Base-by-base conservation (phyloP, 75 land plant genomes). In the Chamaecyparis obtusa region DNA sequence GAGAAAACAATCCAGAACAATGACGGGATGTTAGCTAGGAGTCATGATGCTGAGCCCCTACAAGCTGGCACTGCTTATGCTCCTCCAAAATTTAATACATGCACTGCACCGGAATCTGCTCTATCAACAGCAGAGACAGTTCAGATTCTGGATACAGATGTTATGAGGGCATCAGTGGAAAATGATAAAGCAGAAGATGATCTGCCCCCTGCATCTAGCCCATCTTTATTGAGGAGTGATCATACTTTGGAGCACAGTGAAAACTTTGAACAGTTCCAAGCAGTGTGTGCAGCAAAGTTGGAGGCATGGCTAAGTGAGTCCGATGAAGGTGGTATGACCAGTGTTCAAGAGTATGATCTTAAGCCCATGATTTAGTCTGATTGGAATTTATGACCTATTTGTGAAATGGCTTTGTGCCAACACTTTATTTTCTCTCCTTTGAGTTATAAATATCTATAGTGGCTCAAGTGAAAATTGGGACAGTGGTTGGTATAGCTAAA, bases 251-350 rank as follows among this genome's bases (percentile, higher is more conserved):
- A 55, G 32, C 21, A 4, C 8, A 84, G 27, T 11, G 27, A 56
- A 54, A 49, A 55, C 19, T 84, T 54, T 33, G 85, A 84, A 21
- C 37, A 84, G 21, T 84, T 55, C 56, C 85, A 84, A 84, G 85
- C 85, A 84, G 85, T 51, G 39, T 33, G 55, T 84, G 85, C 85
- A 17, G 85, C 85, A 84, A 84, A 84, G 60, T 84, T 84, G 35
- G 85, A 84, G 51, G 85, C 85, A 54, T 84, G 56, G 85, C 21
- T 84, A 35, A n/a, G 39, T 35, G 85, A 17, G 39, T 74, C 76
- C 10, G 36, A 33, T 33, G 76, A 74, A 74, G 76, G 37, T 13
- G 33, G 36, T 74, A 74, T 3, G 1, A 2, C 76, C 16, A 74
- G 76, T 33, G 76, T 74, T 33, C 37, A 74, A 74, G 76, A 74